Conservation (phyloP, 148 eudicot species). For the Linanthus parryae region DNA sequence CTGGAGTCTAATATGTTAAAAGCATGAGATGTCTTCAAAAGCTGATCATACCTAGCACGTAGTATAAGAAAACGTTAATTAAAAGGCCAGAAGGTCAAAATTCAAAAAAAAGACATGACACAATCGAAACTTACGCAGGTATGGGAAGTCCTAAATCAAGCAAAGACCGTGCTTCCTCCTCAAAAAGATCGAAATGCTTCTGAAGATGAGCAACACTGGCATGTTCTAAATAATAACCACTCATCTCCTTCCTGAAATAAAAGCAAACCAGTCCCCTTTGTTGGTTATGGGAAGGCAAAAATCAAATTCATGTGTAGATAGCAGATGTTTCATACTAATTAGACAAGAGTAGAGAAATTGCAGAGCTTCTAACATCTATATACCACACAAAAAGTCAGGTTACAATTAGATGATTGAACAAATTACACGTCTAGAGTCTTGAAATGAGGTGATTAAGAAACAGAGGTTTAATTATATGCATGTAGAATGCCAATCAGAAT, state of each 20-base stretch:
- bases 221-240: slow-evolving; percentile 91
- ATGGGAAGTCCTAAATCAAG: slow-evolving; percentile 83
- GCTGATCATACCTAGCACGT: slow-evolving; percentile 99
- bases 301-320: slow-evolving; percentile 1
- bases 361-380: background rate
- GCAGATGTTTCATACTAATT: background rate
- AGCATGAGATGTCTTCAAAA: slow-evolving; percentile 98
- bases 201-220: slow-evolving; percentile 80
- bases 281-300: background rate
- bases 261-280: background rate
- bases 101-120: background rate
- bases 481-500: no score
- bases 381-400: no score
- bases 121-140: slow-evolving; percentile 77
- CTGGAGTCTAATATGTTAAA: slow-evolving; percentile 94
- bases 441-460: no score
- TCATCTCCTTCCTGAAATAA: slow-evolving; percentile 94
- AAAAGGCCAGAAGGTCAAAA: slow-evolving; percentile 5
- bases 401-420: no score
- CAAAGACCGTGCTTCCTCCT: slow-evolving; percentile 84
- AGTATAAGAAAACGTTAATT: slow-evolving; percentile 23
- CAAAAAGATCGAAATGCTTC: slow-evolving; percentile 83
- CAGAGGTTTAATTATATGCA: no score
- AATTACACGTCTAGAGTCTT: no score
- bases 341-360: background rate